These are phyloP conservation scores for Fagus crenata DNA, from an alignment of 306 rosid species.

Conservation along the genomic window DNA sequence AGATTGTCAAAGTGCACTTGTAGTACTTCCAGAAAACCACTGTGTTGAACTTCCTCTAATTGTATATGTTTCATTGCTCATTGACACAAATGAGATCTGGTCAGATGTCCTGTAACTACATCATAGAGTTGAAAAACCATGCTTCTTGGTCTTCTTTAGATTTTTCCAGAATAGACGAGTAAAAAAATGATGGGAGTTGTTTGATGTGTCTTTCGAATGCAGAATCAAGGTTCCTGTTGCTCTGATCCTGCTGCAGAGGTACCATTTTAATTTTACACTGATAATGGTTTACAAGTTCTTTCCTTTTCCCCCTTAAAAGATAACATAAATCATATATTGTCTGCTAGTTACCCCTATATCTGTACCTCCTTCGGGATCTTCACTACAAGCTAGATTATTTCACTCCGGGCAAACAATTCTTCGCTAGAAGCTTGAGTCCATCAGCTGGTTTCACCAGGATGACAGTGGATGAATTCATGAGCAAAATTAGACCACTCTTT, in stretches of 20 bases:
- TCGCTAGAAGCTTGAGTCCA: conserved; percentile 26
- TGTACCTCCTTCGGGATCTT: conserved; percentile 44
- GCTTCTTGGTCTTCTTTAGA: background rate
- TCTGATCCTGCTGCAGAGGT: conserved; percentile 43
- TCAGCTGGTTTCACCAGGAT: conserved; percentile 36
- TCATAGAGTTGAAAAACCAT: background rate
- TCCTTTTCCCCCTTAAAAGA: background rate
- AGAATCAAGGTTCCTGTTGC: conserved; percentile 37
- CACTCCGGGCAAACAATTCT: conserved; percentile 32
- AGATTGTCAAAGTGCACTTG: background rate
- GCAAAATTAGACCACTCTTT: conserved; percentile 31
- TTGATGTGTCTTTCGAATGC: conserved; percentile 22
- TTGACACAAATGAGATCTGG: background rate
- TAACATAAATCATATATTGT: background rate
- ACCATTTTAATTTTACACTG: conserved; percentile 10
- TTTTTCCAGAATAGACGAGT: background rate
- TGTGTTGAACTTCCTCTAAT: background rate
- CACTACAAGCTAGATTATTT: conserved; percentile 39
- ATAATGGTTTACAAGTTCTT: background rate
- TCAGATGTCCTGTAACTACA: background rate
- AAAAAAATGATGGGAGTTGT: background rate
- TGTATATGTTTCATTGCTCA: background rate
- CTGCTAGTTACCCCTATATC: conserved; percentile 36
- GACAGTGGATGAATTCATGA: conserved; percentile 24
- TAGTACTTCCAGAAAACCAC: background rate